Percentiles rank a stretch among this genome's conserved stretches.
These are phyloP conservation scores for Aristolochia fimbriata DNA, from an alignment of 164 flowering plant genomes.

Conservation along the genomic window DNA sequence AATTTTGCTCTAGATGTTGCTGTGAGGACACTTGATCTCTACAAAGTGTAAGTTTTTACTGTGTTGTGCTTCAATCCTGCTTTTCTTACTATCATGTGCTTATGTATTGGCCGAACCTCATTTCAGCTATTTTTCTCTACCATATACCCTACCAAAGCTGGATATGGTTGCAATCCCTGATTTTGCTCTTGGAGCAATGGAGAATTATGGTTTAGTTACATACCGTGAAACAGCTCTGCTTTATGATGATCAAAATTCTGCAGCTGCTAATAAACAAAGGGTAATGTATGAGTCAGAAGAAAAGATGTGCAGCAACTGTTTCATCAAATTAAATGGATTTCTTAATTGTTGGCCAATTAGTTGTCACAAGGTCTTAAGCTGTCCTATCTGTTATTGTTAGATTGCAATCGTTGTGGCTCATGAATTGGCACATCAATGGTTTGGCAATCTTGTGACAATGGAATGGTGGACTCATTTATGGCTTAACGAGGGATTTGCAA, in stretches of 20 bases:
- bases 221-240: conserved; percentile 91
- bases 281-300: conserved; percentile 22
- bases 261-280: conserved; percentile 88
- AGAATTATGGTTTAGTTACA: conserved; percentile 95
- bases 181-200: conserved; percentile 99
- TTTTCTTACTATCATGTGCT: no score
- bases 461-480: conserved; percentile 99
- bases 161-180: conserved; percentile 99
- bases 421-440: conserved; percentile 99
- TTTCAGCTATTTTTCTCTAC: conserved; percentile 72
- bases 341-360: no score
- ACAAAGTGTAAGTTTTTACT: conserved; percentile 44
- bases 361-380: no score
- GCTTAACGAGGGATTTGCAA: conserved; percentile 99
- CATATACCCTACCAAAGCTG: conserved; percentile 85
- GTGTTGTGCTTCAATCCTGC: no score
- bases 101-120: no score
- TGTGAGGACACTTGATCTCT: conserved; percentile 75
- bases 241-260: conserved; percentile 86
- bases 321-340: no score
- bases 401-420: conserved; percentile 92
- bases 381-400: conserved; percentile 23
- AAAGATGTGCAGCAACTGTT: no score
- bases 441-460: conserved; percentile 99
- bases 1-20: conserved; percentile 90